Percentiles rank a stretch among this genome's conserved stretches.
Conservation (phyloP, 805 yeast genomes). For the Lachancea meyersii region DNA sequence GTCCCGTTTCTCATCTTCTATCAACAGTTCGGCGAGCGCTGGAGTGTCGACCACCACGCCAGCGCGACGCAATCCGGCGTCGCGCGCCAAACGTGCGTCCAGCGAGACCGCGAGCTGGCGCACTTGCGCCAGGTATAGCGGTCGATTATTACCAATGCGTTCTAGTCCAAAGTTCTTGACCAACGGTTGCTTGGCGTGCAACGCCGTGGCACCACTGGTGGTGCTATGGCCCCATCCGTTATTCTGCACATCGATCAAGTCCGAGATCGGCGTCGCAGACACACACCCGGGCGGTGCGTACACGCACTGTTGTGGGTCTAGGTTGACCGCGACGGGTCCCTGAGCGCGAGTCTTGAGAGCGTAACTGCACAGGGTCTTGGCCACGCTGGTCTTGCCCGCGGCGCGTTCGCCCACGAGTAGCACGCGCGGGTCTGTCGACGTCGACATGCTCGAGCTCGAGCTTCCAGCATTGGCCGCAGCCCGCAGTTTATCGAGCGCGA, state of each 20-base stretch:
- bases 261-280: slow-evolving; percentile 78
- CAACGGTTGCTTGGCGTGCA: slow-evolving; percentile 86
- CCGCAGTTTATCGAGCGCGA: slow-evolving; percentile 61
- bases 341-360: slow-evolving; percentile 60
- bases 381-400: slow-evolving; percentile 74
- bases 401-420: slow-evolving; percentile 65
- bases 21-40: slow-evolving; percentile 18
- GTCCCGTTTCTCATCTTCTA: slow-evolving; percentile 1
- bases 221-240: slow-evolving; percentile 71
- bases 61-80: slow-evolving; percentile 29
- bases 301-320: slow-evolving; percentile 69
- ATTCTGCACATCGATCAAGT: slow-evolving; percentile 65
- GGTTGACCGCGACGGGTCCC: slow-evolving; percentile 67
- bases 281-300: slow-evolving; percentile 77
- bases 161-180: slow-evolving; percentile 76
- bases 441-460: too few species aligned
- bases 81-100: slow-evolving; percentile 23
- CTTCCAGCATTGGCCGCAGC: too few species aligned
- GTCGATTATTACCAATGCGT: slow-evolving; percentile 45
- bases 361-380: slow-evolving; percentile 65
- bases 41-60: slow-evolving; percentile 32
- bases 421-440: slow-evolving; percentile 41
- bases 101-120: slow-evolving; percentile 47
- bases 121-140: slow-evolving; percentile 43
- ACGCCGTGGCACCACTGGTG: slow-evolving; percentile 66